These are phyloP conservation scores for Porodaedalea pini DNA, from an alignment of 1,284 basidiomycete species.

Conservation along the genomic window DNA sequence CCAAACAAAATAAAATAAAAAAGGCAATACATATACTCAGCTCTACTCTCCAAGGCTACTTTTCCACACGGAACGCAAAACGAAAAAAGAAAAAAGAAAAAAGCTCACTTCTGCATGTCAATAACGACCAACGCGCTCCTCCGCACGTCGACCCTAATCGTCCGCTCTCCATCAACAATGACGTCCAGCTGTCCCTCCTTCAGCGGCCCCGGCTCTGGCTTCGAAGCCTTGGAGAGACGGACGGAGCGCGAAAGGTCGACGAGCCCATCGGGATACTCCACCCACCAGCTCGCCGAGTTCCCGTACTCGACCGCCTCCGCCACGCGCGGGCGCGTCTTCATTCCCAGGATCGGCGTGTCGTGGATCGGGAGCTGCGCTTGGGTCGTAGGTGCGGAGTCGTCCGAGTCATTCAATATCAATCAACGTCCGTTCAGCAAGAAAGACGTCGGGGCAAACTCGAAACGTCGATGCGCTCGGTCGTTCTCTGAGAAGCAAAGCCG, in stretches of 20 bases:
- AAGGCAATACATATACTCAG: not conserved
- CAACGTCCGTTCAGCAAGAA: not conserved
- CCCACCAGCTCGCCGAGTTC: constrained; percentile 56
- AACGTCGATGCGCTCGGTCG: not conserved
- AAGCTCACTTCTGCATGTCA: constrained; percentile 69
- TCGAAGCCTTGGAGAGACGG: constrained; percentile 31
- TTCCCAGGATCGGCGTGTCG: constrained; percentile 41
- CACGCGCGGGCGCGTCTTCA: constrained; percentile 45
- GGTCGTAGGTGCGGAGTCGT: not conserved
- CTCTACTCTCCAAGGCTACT: not conserved
- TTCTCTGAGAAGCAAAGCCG: not conserved
- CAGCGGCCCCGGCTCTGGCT: constrained; percentile 28
- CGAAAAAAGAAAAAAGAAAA: not conserved
- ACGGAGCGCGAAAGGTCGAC: constrained; percentile 54
- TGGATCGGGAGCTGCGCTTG: constrained; percentile 30
- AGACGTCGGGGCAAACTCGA: no score
- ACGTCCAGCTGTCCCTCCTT: constrained; percentile 48
- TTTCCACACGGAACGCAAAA: not conserved
- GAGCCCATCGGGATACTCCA: constrained; percentile 62
- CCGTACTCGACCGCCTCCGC: constrained; percentile 49
- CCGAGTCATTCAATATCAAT: no score
- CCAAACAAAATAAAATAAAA: not conserved
- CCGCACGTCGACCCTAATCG: constrained; percentile 47
- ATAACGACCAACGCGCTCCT: constrained; percentile 57
- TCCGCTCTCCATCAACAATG: constrained; percentile 46